Conservation (phyloP, 306 rosid species). For the Alnus rubra region DNA sequence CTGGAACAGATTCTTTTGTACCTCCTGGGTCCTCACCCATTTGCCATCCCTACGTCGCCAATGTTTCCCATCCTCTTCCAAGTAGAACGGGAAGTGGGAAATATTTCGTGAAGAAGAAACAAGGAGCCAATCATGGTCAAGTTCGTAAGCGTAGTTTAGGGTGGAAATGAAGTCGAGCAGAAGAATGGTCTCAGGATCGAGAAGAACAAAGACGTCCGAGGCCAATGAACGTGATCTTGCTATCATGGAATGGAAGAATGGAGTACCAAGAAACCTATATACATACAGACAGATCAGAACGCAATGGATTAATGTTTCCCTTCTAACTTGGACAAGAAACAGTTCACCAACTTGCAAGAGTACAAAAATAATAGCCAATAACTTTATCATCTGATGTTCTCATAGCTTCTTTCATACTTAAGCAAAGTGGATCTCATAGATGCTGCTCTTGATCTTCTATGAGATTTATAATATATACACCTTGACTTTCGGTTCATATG, state of each 20-base stretch:
- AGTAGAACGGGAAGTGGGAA: conserved; percentile 58
- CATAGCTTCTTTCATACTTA: conserved; percentile 5
- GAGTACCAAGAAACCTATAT: conserved; percentile 87
- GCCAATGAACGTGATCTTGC: conserved; percentile 53
- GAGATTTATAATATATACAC: no score
- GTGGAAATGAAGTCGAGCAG: conserved; percentile 71
- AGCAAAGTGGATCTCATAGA: conserved; percentile 1
- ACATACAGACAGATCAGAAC: conserved; percentile 34
- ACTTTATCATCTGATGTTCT: background rate
- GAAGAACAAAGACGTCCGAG: conserved; percentile 62
- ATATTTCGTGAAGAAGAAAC: conserved; percentile 67
- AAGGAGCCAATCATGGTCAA: conserved; percentile 80
- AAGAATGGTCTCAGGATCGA: conserved; percentile 70
- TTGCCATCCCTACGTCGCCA: conserved; percentile 47
- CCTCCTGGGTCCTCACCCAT: conserved; percentile 52
- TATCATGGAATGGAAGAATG: conserved; percentile 89
- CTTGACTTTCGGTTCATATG: no score
- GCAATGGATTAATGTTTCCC: conserved; percentile 14
- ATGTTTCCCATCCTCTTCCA: conserved; percentile 51
- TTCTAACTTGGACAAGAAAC: background rate
- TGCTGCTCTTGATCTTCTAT: no score
- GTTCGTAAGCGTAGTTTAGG: conserved; percentile 52
- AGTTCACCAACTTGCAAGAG: background rate
- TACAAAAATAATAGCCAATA: background rate
- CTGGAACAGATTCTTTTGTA: conserved; percentile 38